Conservation (phyloP, 306 rosid species). For the Vigna hirtella region DNA sequence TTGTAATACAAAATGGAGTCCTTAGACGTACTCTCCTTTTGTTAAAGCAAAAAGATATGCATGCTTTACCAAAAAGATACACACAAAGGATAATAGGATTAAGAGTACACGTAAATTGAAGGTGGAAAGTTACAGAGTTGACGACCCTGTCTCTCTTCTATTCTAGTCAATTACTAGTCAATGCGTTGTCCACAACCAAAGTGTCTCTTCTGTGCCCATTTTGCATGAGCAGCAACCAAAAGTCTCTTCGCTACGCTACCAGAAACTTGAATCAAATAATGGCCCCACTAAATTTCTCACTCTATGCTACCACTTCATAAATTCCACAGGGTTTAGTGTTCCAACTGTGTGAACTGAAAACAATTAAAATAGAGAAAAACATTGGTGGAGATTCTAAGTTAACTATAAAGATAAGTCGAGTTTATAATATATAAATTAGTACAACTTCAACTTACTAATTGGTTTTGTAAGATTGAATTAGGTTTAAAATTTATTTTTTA, state of each 20-base stretch:
- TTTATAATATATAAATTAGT: no score
- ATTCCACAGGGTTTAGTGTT: no score
- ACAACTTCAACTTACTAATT: no score
- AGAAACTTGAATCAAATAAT: not conserved
- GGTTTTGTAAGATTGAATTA: no score
- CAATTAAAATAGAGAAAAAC: no score
- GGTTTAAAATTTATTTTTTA: no score
- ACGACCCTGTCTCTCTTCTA: constrained; percentile 45
- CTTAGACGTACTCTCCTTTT: constrained; percentile 32
- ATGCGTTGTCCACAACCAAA: constrained; percentile 34
- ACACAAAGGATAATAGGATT: constrained; percentile 38
- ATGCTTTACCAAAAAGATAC: constrained; percentile 39
- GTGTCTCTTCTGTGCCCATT: constrained; percentile 40
- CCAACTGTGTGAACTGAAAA: no score
- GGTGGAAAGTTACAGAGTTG: constrained; percentile 67
- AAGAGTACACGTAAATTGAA: constrained; percentile 58
- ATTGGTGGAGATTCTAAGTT: no score
- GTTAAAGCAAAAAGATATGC: constrained; percentile 43
- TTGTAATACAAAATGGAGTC: constrained; percentile 44
- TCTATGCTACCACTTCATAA: no score
- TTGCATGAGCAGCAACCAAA: constrained; percentile 32
- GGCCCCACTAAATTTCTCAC: not conserved
- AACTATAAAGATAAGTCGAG: no score
- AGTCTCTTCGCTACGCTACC: constrained; percentile 30
- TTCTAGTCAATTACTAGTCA: constrained; percentile 49